phyloP scores from a whole-genome alignment of 2,329 filamentous ascomycete genomes.

The Diaporthe australafricana region DNA sequence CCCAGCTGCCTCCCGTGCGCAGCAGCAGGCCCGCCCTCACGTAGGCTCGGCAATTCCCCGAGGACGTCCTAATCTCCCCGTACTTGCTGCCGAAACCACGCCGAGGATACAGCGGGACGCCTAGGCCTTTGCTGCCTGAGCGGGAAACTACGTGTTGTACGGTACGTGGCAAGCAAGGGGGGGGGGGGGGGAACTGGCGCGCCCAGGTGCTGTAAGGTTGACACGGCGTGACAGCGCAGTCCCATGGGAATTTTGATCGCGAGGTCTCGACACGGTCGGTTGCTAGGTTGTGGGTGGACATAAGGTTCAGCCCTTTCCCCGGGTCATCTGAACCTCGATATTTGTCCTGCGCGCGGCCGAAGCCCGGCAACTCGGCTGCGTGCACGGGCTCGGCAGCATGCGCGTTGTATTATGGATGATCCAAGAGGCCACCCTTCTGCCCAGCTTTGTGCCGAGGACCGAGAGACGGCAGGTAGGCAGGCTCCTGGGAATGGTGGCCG shows the following conservation, averaged over 20 bases:
- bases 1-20: neutral
- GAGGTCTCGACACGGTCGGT: neutral
- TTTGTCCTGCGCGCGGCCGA: neutral
- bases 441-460: conserved; percentile 22
- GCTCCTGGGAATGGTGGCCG: no score
- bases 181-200: no score
- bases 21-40: no score
- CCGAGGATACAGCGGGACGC: conserved; percentile 8
- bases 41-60: conserved; percentile 10
- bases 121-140: neutral
- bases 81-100: neutral
- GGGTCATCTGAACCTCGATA: conserved; percentile 18
- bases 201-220: neutral
- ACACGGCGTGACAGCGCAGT: neutral
- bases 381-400: conserved; percentile 14
- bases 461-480: neutral
- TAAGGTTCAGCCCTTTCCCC: conserved; percentile 21
- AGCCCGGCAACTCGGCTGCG: conserved; percentile 22
- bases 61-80: neutral
- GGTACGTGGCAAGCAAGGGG: neutral
- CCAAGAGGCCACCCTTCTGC: neutral
- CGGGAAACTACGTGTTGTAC: no score
- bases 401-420: conserved; percentile 15
- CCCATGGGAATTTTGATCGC: neutral
- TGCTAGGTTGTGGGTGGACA: neutral